phyloP scores from a whole-genome alignment of 2,329 filamentous ascomycete species.

The Cordyceps javanica region DNA sequence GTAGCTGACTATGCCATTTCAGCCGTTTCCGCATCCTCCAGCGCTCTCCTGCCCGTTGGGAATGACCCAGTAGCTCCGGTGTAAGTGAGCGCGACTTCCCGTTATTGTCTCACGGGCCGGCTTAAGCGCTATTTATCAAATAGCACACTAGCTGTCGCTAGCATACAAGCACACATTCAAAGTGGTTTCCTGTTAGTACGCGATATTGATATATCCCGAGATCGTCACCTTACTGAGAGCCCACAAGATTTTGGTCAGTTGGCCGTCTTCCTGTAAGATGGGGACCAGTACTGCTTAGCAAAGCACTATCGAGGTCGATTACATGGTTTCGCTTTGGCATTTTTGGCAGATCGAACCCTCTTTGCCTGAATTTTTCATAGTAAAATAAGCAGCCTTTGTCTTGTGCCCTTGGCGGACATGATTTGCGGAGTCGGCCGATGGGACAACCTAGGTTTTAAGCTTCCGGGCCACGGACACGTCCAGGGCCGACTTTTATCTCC shows the following conservation, averaged over 20 bases:
- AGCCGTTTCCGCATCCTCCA: background rate
- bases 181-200: background rate
- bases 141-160: background rate
- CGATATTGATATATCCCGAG: background rate
- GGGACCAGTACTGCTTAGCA: background rate
- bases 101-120: background rate
- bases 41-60: background rate
- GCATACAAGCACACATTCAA: background rate
- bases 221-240: background rate
- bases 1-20: background rate
- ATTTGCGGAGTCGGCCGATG: background rate
- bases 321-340: background rate
- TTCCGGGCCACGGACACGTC: background rate
- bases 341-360: background rate
- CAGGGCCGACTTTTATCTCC: background rate
- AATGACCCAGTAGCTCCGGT: background rate
- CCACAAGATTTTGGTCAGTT: background rate
- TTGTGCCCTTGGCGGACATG: background rate
- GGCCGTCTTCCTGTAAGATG: background rate
- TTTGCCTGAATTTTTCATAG: background rate
- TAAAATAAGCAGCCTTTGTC: background rate
- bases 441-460: background rate
- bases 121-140: background rate
- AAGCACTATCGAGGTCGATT: background rate
- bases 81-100: conserved; percentile 7